These are phyloP conservation scores for Colletotrichum sp. DNA, from an alignment of 2,329 filamentous ascomycete species.

Conservation along the genomic window DNA sequence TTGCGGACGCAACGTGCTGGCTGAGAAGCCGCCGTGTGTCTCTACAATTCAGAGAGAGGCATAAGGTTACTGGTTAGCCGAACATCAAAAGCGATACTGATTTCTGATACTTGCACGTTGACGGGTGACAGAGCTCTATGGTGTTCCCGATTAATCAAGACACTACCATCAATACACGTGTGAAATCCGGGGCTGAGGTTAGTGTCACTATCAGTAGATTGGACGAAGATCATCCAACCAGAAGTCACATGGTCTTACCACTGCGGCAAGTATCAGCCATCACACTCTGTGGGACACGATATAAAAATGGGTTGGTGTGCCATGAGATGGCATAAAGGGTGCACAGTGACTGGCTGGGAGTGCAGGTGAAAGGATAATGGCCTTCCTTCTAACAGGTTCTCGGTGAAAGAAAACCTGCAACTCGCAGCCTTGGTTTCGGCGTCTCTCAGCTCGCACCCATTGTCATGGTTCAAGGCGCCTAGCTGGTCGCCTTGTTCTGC, in stretches of 20 bases:
- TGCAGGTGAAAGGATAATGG: neutral
- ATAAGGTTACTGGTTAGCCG: neutral
- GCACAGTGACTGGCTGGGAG: neutral
- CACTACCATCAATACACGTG: neutral
- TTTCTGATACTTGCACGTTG: neutral
- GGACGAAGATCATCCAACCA: neutral
- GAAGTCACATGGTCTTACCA: neutral
- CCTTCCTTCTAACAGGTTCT: neutral
- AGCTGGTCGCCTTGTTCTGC: neutral
- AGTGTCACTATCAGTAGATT: neutral
- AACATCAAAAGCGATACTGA: neutral
- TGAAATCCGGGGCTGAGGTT: neutral
- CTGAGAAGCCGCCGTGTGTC: neutral
- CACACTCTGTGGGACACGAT: neutral
- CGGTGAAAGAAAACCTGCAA: neutral
- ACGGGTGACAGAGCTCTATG: neutral
- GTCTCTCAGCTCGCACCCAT: neutral
- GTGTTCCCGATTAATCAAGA: neutral
- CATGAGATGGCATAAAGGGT: neutral
- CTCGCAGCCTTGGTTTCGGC: neutral
- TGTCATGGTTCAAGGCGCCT: neutral
- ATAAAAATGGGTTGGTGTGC: neutral
- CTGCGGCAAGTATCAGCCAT: neutral
- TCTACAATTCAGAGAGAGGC: neutral
- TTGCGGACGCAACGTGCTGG: neutral